phyloP scores from a whole-genome alignment of 2,329 filamentous ascomycete species.

The Colletotrichum orbiculare region DNA sequence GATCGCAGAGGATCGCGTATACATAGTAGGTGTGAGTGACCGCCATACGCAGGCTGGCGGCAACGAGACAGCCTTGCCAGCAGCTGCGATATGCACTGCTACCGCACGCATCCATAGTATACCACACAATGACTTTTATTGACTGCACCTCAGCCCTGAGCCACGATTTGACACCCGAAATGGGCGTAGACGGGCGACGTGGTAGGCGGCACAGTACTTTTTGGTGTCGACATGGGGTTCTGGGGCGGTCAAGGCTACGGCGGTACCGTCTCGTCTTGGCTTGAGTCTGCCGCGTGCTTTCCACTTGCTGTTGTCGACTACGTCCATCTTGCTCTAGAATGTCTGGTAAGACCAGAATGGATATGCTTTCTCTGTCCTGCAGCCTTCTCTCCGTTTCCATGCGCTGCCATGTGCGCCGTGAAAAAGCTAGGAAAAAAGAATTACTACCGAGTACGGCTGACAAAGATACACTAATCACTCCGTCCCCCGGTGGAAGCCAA shows the following conservation, averaged over 20 bases:
- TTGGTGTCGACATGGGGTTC: neutral
- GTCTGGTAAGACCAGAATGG: too few species aligned
- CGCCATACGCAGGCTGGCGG: constrained; percentile 1
- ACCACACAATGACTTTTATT: constrained; percentile 13
- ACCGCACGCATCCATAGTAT: neutral
- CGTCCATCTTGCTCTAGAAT: too few species aligned
- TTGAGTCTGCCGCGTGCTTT: too few species aligned
- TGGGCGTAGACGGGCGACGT: neutral
- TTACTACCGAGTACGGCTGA: too few species aligned
- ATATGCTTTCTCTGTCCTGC: too few species aligned
- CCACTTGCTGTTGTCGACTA: too few species aligned
- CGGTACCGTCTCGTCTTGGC: constrained; percentile 7
- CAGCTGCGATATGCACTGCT: constrained; percentile 11
- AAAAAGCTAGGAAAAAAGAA: too few species aligned
- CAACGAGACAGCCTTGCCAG: constrained; percentile 16
- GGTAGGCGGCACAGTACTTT: constrained; percentile 13
- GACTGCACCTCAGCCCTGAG: constrained; percentile 32
- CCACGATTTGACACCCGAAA: constrained; percentile 20
- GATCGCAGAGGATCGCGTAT: neutral
- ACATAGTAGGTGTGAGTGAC: neutral
- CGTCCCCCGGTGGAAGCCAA: neutral
- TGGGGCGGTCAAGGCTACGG: neutral
- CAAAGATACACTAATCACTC: neutral
- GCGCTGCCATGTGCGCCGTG: too few species aligned
- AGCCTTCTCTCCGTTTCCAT: too few species aligned